These are phyloP conservation scores for Gonapodya sp. DNA, from an alignment of 192 early-diverging fungal species.

Conservation along the genomic window DNA sequence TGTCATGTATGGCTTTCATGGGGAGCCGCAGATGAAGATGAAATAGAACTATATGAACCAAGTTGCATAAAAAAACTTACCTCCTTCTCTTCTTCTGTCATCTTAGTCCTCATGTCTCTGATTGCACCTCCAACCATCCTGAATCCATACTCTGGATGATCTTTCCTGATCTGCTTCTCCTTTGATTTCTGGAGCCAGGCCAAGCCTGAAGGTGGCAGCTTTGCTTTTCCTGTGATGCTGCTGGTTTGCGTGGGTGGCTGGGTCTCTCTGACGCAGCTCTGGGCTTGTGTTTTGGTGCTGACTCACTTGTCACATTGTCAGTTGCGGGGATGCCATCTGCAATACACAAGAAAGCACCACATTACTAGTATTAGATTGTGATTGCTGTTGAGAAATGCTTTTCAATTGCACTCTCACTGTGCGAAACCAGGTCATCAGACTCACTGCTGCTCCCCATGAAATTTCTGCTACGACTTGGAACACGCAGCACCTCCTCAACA, in stretches of 20 bases:
- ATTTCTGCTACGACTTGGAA: too few relatives aligned
- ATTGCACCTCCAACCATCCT: not conserved
- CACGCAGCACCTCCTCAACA: too few relatives aligned
- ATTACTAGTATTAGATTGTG: too few relatives aligned
- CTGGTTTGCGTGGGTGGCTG: not conserved
- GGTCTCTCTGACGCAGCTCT: not conserved
- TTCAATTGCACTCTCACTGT: too few relatives aligned
- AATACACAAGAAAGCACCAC: not conserved
- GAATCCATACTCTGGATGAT: not conserved
- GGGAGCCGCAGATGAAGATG: not conserved
- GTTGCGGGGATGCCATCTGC: not conserved
- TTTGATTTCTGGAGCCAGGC: not conserved
- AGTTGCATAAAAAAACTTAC: not conserved
- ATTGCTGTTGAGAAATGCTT: too few relatives aligned
- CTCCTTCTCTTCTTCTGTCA: not conserved
- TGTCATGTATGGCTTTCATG: not conserved
- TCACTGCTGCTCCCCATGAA: too few relatives aligned
- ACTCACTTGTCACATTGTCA: not conserved
- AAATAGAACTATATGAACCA: not conserved
- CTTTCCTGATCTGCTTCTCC: not conserved
- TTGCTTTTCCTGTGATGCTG: not conserved
- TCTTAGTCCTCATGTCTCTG: not conserved
- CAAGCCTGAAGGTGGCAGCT: not conserved
- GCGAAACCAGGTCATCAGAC: too few relatives aligned
- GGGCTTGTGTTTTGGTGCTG: not conserved